These are phyloP conservation scores for Chlorella variabilis DNA, from an alignment of 163 green algal genomes.

Conservation along the genomic window DNA sequence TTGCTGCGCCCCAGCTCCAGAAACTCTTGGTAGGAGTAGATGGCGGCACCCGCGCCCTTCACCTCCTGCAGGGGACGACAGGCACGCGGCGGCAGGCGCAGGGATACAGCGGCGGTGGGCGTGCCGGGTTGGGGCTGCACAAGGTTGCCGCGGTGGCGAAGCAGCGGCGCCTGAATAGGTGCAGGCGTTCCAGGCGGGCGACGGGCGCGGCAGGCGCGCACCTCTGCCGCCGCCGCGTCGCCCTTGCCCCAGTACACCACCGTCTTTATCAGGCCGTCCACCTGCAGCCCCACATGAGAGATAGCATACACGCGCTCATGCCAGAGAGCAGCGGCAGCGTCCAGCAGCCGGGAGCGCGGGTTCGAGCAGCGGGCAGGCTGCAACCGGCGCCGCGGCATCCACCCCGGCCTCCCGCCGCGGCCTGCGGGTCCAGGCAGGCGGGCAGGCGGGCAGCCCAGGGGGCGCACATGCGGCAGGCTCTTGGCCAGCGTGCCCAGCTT, in stretches of 20 bases:
- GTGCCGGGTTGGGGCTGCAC: not conserved
- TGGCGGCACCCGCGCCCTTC: constrained; percentile 34
- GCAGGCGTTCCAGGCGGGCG: too few relatives aligned
- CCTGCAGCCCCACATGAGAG: too few relatives aligned
- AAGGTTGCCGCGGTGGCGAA: not conserved
- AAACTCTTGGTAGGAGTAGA: constrained; percentile 58
- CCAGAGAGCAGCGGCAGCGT: not conserved
- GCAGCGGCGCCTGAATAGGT: too few relatives aligned
- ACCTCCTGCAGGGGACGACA: constrained; percentile 32
- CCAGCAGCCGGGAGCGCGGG: too few relatives aligned
- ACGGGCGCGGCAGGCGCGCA: not conserved
- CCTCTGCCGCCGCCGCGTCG: constrained; percentile 6
- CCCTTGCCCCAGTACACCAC: constrained; percentile 84
- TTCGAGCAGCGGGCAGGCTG: too few relatives aligned
- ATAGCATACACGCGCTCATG: not conserved
- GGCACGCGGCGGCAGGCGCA: too few relatives aligned
- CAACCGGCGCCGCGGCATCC: too few relatives aligned
- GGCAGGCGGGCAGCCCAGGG: too few relatives aligned
- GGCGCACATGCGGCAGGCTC: constrained; percentile 30
- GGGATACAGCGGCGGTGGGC: not conserved
- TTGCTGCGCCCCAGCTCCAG: constrained; percentile 45
- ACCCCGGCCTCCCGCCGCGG: too few relatives aligned
- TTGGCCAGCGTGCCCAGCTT: constrained; percentile 65
- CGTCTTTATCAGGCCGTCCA: constrained; percentile 70
- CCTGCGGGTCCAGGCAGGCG: too few relatives aligned